Conservation (phyloP, 2,329 filamentous ascomycete genomes). For the Xylaria sp. region DNA sequence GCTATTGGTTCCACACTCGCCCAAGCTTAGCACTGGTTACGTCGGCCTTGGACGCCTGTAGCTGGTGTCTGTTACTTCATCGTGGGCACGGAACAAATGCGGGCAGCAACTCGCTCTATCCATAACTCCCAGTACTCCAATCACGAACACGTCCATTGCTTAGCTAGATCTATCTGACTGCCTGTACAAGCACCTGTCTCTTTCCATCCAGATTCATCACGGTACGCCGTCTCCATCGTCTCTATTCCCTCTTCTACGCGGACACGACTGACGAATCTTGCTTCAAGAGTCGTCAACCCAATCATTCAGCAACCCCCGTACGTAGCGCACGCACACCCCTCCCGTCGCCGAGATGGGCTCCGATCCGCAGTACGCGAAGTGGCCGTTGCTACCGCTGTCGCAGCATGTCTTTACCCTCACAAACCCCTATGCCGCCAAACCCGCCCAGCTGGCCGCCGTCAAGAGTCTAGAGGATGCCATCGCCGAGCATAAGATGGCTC, state of each 20-base stretch:
- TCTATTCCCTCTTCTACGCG: neutral
- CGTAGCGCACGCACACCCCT: neutral
- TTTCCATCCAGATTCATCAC: neutral
- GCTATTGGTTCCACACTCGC: constrained; percentile 34
- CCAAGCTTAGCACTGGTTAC: constrained; percentile 38
- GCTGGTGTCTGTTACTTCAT: constrained; percentile 11
- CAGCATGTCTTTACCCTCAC: constrained; percentile 90
- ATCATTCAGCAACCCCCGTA: neutral
- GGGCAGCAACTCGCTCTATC: neutral
- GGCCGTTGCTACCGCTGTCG: constrained; percentile 81
- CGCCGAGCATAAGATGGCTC: constrained; percentile 85
- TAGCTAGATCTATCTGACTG: neutral
- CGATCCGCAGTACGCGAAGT: constrained; percentile 87
- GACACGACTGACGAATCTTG: neutral
- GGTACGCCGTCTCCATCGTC: neutral
- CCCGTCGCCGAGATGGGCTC: constrained; percentile 70
- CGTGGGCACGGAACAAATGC: neutral
- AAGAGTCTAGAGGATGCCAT: constrained; percentile 86
- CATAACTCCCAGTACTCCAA: neutral
- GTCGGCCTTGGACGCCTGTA: constrained; percentile 44
- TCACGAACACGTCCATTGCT: neutral
- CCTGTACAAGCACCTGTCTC: neutral
- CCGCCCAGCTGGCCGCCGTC: constrained; percentile 75
- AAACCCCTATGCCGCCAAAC: constrained; percentile 76
- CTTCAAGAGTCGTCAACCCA: neutral